A percentile compares a stretch with the other conserved stretches of the same genome.
Evolutionary conservation across 257 asterid genomes (phyloP).

Genomic region (Rhazya stricta): DNA sequence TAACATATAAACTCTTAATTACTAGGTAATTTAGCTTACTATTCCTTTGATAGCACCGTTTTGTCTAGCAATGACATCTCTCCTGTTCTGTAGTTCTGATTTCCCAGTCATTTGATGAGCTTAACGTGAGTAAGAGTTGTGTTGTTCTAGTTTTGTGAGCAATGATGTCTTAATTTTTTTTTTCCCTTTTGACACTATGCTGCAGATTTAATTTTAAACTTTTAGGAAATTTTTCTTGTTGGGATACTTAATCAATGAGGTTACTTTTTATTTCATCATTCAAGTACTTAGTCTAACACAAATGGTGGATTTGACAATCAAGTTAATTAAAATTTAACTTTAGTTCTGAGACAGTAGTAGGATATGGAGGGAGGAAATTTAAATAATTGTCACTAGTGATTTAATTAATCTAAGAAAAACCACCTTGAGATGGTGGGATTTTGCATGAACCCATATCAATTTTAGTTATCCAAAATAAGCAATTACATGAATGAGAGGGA

Average conservation of each 20-base stretch:
- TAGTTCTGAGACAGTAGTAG: no score
- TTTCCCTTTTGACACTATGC: not conserved
- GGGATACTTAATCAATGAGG: not conserved
- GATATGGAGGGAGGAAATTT: no score
- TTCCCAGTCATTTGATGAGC: not conserved
- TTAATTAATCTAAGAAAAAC: no score
- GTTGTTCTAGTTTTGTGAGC: not conserved
- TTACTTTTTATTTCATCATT: not conserved
- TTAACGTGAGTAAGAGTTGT: not conserved
- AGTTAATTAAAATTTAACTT: no score
- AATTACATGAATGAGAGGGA: no score
- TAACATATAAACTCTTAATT: no score
- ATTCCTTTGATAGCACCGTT: not conserved
- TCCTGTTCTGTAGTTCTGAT: not conserved
- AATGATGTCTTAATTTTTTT: not conserved
- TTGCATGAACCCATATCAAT: no score
- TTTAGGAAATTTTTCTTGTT: not conserved
- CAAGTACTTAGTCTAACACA: not conserved
- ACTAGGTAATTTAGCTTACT: not conserved
- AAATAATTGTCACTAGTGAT: no score
- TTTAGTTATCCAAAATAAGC: no score
- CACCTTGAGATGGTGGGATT: no score
- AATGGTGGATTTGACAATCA: no score
- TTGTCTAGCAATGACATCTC: not conserved
- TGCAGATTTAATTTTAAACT: not conserved